Conservation (phyloP, 257 asterid species). For the Gynochthodes officinalis region DNA sequence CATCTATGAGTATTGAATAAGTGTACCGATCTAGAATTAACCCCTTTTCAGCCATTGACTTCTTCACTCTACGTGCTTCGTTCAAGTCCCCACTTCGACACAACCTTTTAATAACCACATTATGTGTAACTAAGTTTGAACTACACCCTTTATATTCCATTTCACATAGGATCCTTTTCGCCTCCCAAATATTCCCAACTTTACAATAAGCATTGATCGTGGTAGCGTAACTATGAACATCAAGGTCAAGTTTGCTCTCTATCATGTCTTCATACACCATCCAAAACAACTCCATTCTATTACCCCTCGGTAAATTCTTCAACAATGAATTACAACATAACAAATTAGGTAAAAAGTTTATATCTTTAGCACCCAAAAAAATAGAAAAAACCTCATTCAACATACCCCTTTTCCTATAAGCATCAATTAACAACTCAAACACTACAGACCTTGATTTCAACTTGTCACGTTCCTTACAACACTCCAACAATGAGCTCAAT, state of each 20-base stretch:
- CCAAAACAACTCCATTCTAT: no score
- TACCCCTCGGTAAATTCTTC: no score
- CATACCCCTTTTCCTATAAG: constrained; percentile 60
- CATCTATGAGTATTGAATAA: constrained; percentile 46
- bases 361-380: constrained; percentile 43
- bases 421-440: no score
- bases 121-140: no score
- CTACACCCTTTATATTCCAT: no score
- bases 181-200: constrained; percentile 52
- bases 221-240: no score
- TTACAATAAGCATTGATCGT: constrained; percentile 67
- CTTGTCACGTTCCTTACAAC: constrained; percentile 30
- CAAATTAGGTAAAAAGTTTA: constrained; percentile 46
- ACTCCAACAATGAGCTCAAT: constrained; percentile 44
- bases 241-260: no score
- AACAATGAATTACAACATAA: no score
- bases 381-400: constrained; percentile 59
- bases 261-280: no score
- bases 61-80: constrained; percentile 61
- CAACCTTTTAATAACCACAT: no score
- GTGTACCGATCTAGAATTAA: constrained; percentile 68
- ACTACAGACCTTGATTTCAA: constrained; percentile 38
- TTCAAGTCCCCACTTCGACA: no score
- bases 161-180: constrained; percentile 46
- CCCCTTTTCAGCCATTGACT: constrained; percentile 51